phyloP scores from a whole-genome alignment of 225 moss, liverwort and hornwort genomes.

The Physcomitrellopsis africana region DNA sequence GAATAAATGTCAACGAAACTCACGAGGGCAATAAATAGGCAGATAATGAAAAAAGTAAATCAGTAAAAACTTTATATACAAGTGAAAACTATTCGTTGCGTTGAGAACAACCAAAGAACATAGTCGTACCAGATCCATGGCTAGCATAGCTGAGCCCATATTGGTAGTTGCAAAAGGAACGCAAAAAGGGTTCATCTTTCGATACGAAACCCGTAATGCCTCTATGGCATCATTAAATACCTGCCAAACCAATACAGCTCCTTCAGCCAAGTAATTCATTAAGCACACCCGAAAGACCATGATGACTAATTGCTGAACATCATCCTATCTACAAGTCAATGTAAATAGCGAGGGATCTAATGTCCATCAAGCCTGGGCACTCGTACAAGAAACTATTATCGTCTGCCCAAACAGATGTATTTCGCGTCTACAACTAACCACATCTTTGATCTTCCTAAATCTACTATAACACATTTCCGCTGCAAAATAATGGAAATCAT shows the following conservation, averaged over 20 bases:
- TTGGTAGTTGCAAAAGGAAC: conserved; percentile 66
- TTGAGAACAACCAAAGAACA: neutral
- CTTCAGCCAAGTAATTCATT: conserved; percentile 16
- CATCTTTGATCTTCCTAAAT: too few relatives aligned
- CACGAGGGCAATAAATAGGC: neutral
- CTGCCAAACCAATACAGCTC: conserved; percentile 34
- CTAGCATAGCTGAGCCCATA: conserved; percentile 69
- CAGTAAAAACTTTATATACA: too few relatives aligned
- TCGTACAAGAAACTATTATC: too few relatives aligned
- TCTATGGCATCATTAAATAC: conserved; percentile 63
- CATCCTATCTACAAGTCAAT: too few relatives aligned
- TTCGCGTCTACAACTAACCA: too few relatives aligned
- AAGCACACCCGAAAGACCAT: conserved; percentile 4
- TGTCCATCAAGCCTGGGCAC: too few relatives aligned
- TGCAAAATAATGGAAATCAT: neutral
- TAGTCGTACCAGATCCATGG: conserved; percentile 58
- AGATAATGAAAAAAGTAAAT: neutral
- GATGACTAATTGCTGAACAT: neutral
- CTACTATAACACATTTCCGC: neutral
- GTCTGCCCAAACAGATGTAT: too few relatives aligned
- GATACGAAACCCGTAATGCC: conserved; percentile 58
- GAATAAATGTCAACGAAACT: neutral
- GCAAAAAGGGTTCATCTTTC: conserved; percentile 68
- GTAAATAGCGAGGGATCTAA: too few relatives aligned
- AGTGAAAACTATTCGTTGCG: neutral